Percentiles rank a stretch among this genome's conserved stretches.
Conservation (phyloP, 2,329 filamentous ascomycete species). For the Pleomassaria siparia region DNA sequence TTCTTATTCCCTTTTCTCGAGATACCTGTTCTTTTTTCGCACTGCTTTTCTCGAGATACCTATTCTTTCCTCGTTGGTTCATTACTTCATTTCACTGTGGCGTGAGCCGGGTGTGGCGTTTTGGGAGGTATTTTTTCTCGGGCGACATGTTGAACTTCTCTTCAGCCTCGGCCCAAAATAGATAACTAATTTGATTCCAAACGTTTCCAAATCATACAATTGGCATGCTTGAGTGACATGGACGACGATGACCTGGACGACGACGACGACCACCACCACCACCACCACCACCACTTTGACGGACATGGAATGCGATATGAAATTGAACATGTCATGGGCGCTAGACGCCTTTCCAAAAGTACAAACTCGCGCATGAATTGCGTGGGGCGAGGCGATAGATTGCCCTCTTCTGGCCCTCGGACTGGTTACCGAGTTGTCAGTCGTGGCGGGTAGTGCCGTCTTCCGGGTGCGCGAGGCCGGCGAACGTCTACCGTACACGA, state of each 20-base stretch:
- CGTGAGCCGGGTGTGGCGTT: constrained; percentile 9
- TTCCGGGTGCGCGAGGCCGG: background rate
- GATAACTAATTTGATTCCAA: constrained; percentile 11
- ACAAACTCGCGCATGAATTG: background rate
- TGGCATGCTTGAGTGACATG: background rate
- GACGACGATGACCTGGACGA: background rate
- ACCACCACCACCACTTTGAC: background rate
- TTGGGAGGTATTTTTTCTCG: constrained; percentile 1
- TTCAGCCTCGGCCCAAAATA: constrained; percentile 12
- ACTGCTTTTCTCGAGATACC: constrained; percentile 3
- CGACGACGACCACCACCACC: background rate
- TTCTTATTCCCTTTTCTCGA: constrained; percentile 3
- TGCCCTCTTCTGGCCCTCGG: background rate
- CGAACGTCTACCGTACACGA: background rate
- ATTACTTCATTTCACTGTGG: background rate
- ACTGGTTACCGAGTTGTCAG: constrained; percentile 13
- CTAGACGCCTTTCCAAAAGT: constrained; percentile 3
- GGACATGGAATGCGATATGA: background rate
- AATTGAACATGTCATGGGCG: background rate
- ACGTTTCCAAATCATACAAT: background rate
- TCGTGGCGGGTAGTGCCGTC: constrained; percentile 6
- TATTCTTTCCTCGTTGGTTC: constrained; percentile 3
- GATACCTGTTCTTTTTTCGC: constrained; percentile 1
- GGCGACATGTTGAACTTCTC: constrained; percentile 4
- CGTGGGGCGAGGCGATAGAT: background rate